Base-by-base conservation (phyloP, 78 protist species). In the Dictyostelium capitatum region DNA sequence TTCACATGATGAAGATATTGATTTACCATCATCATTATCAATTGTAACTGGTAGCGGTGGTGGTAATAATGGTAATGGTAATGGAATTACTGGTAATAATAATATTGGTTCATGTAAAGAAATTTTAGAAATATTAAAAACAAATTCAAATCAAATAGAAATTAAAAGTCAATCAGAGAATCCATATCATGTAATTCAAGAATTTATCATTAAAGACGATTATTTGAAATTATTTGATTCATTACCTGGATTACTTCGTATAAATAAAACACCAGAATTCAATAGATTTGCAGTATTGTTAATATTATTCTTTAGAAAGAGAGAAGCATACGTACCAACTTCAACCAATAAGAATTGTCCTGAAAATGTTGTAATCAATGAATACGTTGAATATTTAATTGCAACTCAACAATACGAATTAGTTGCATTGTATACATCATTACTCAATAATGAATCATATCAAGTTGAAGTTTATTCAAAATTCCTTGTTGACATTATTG, bases 361-460 rank as follows among this genome's bases (percentile, higher is more conserved):
- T 57, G 93, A 87, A 41, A 77, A 87, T 65, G 15, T 77, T 23
- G 69, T 87, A 6, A 57, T 87, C 8, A 20, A 77, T 37, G 41
- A 67, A 46, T 87, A 87, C 51, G 53, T 87, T 77, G 30, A 65
- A 65, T 43, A 87, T 87, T 77, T 87, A 51, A 87, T 87, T 56
- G 46, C 5, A 7, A 54, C 69, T 54, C 91, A 83, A 72, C 75
- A 73, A 53, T 19, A 77, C 37, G 79, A 87, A 9, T 87, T 87
- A 51, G 93, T 87, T 32, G 93, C 93, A 47, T 37, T 87, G 3
- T 87, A 87, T 65, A 77, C 84, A 47, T 77, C 84, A 48, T 77
- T 87, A 23, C 64, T 87, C 6, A 43, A 32, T 1, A 77, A 51
- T 51, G 79, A 74, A 5, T 37, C 54, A 41, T 73, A 51, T 30